A percentile compares a stretch with the other conserved stretches of the same genome.
Evolutionary conservation across 345 rosid species (phyloP).

Genomic region (Gossypium rotundifolium): DNA sequence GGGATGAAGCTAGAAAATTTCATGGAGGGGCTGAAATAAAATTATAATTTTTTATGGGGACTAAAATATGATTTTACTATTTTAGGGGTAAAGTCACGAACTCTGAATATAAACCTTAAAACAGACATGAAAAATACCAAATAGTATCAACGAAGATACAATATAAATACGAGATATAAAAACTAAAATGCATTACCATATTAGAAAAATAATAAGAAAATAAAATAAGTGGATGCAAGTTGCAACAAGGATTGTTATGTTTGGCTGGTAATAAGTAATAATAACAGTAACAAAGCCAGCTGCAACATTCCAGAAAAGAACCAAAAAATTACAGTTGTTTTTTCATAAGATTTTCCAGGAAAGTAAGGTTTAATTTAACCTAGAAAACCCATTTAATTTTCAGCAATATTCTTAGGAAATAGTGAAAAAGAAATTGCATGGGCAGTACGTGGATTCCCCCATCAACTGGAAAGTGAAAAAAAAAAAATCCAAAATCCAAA

Average conservation of each 20-base stretch:
- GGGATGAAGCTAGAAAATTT: too few species aligned
- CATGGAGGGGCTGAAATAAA: too few species aligned
- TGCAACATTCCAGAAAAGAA: slow-evolving; percentile 11
- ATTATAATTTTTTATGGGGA: rapidly evolving
- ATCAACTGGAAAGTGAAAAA: slow-evolving; percentile 11
- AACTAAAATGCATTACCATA: too few species aligned
- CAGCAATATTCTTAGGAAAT: background rate
- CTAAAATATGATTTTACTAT: too few species aligned
- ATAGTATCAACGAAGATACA: too few species aligned
- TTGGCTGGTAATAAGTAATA: background rate
- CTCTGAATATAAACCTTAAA: too few species aligned
- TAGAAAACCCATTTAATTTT: background rate
- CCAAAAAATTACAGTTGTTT: slow-evolving; percentile 13
- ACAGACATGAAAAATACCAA: too few species aligned
- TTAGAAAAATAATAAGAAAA: too few species aligned
- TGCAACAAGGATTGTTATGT: background rate
- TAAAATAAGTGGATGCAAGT: too few species aligned
- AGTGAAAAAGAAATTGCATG: slow-evolving; percentile 11
- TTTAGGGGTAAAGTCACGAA: too few species aligned
- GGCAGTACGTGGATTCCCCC: slow-evolving; percentile 26
- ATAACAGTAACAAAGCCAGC: background rate
- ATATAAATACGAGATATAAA: too few species aligned
- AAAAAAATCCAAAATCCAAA: background rate
- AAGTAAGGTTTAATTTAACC: background rate
- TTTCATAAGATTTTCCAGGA: background rate